Evolutionary conservation across 257 asterid genomes (phyloP).

Genomic region (Thymus mandschuricus): DNA sequence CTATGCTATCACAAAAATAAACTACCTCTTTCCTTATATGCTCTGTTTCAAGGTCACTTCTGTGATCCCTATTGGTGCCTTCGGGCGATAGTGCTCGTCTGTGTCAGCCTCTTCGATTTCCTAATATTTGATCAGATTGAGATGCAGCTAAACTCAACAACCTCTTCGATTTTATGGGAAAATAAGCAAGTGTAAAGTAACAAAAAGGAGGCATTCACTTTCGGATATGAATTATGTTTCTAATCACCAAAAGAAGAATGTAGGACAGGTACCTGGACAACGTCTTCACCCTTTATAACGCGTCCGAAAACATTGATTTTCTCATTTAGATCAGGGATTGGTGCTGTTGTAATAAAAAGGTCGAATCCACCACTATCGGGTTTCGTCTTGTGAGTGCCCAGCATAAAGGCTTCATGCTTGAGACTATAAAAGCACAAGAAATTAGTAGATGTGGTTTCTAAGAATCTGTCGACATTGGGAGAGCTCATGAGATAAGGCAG

Average conservation of each 20-base stretch:
- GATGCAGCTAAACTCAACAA: conserved; percentile 21
- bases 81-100: conserved; percentile 92
- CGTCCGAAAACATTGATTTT: conserved; percentile 88
- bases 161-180: no score
- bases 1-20: conserved; percentile 7
- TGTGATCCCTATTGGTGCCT: conserved; percentile 67
- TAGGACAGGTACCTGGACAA: conserved; percentile 72
- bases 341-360: conserved; percentile 87
- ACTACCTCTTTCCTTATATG: conserved; percentile 32
- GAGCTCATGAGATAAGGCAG: conserved; percentile 31
- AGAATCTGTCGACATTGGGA: conserved; percentile 9
- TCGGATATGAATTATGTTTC: background rate
- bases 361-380: conserved; percentile 68
- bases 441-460: conserved; percentile 12
- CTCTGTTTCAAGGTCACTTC: conserved; percentile 68
- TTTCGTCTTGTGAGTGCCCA: conserved; percentile 85
- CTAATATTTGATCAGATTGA: conserved; percentile 41
- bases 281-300: conserved; percentile 91
- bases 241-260: background rate
- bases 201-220: background rate
- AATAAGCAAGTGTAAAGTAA: background rate
- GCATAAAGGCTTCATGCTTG: conserved; percentile 99
- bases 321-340: conserved; percentile 85
- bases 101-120: conserved; percentile 98
- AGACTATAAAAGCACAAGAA: conserved; percentile 39